These are phyloP conservation scores for Syzygium aqueum DNA, from an alignment of 345 rosid genomes.

Conservation along the genomic window DNA sequence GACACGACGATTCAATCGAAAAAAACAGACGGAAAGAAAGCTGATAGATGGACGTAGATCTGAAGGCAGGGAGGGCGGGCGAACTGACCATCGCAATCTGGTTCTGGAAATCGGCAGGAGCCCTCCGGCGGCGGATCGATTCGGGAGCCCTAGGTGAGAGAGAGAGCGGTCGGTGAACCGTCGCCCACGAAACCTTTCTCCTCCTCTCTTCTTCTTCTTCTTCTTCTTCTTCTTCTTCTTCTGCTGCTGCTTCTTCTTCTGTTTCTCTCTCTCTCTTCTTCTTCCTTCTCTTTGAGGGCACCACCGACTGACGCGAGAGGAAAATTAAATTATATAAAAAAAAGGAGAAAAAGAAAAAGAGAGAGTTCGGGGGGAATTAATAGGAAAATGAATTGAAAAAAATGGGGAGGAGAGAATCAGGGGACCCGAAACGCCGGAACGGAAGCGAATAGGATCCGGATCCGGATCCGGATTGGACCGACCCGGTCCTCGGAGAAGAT, in stretches of 20 bases:
- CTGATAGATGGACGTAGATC: not conserved
- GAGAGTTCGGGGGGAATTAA: not conserved
- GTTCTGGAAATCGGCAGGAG: not conserved
- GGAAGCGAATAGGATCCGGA: not conserved
- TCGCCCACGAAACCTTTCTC: not conserved
- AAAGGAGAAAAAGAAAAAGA: too few species aligned
- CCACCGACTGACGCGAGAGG: not conserved
- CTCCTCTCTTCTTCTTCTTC: not conserved
- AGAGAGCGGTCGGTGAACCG: not conserved
- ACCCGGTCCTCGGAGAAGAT: rapidly evolving
- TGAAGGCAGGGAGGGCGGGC: not conserved
- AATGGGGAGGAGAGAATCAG: not conserved
- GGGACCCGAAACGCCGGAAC: not conserved
- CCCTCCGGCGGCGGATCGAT: not conserved
- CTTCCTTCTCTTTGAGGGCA: not conserved
- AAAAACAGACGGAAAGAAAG: not conserved
- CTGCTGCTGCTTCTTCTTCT: too few species aligned
- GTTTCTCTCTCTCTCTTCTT: not conserved
- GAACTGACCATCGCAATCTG: not conserved
- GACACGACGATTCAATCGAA: not conserved
- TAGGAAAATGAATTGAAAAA: too few species aligned
- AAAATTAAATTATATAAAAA: not conserved
- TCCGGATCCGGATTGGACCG: not conserved
- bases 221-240: too few species aligned
- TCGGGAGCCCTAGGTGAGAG: not conserved